phyloP scores from a whole-genome alignment of 2,329 filamentous ascomycete species.

The Penicillium psychrosexuale region DNA sequence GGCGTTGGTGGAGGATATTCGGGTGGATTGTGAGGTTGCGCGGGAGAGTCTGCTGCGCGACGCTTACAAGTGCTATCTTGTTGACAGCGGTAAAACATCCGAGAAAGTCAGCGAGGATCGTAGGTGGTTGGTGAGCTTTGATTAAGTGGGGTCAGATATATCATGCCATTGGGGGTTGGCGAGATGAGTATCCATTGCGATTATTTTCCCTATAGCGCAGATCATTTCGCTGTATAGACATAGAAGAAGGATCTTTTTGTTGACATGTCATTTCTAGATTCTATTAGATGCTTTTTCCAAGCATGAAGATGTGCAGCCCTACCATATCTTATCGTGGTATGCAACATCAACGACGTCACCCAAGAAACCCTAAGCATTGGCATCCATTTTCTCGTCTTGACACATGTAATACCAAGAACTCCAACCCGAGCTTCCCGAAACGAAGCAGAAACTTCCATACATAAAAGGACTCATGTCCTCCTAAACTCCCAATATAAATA shows the following conservation, averaged over 20 bases:
- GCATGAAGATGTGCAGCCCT: background rate
- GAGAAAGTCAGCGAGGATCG: constrained; percentile 32
- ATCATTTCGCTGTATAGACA: background rate
- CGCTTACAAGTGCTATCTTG: constrained; percentile 52
- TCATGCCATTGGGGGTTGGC: background rate
- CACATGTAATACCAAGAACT: constrained; percentile 9
- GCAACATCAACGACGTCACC: constrained; percentile 6
- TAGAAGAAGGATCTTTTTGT: background rate
- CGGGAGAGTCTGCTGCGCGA: constrained; percentile 66
- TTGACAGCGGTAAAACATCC: constrained; percentile 28
- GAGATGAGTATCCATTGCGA: constrained; percentile 1
- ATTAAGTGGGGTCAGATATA: background rate
- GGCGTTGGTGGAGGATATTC: constrained; percentile 82
- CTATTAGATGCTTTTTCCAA: background rate
- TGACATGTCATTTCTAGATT: background rate
- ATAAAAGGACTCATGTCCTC: background rate
- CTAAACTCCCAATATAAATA: background rate
- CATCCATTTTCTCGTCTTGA: background rate
- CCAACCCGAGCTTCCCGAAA: background rate
- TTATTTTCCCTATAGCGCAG: background rate
- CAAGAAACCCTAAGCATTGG: constrained; percentile 6
- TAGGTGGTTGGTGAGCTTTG: constrained; percentile 37
- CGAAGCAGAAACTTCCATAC: too few relatives aligned
- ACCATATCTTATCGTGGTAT: background rate
- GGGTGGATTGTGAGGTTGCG: constrained; percentile 81